These are phyloP conservation scores for Aspergillus panamensis DNA, from an alignment of 495 filamentous ascomycete species.

Conservation along the genomic window DNA sequence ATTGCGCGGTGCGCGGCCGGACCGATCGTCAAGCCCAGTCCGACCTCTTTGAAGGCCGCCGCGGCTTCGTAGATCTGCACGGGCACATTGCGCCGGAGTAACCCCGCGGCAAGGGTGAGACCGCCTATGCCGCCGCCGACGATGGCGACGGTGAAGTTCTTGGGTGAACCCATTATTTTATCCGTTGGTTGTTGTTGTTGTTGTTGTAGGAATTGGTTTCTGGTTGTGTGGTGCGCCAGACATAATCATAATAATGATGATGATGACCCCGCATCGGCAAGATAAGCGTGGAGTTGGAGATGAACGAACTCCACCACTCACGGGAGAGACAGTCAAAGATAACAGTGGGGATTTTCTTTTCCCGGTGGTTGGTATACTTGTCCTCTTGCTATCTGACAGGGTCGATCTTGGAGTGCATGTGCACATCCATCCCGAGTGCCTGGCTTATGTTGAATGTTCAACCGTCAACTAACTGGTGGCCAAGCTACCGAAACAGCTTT, in stretches of 20 bases:
- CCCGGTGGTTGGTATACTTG: no score
- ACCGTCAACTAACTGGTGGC: no score
- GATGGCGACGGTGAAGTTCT: slow-evolving; percentile 47
- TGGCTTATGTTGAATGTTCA: no score
- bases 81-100: slow-evolving; percentile 47
- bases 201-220: no score
- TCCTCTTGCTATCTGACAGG: no score
- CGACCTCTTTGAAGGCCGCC: slow-evolving; percentile 50
- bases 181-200: neutral
- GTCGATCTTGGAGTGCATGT: no score
- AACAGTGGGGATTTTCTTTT: no score
- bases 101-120: slow-evolving; percentile 51
- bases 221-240: no score
- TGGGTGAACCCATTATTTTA: slow-evolving; percentile 18
- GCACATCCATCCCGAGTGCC: no score
- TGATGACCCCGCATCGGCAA: neutral
- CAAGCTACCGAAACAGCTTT: no score
- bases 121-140: slow-evolving; percentile 61
- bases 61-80: slow-evolving; percentile 57
- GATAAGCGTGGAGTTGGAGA: neutral
- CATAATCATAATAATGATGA: no score
- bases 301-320: neutral
- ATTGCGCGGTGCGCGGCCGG: slow-evolving; percentile 58
- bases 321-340: neutral
- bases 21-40: slow-evolving; percentile 56